phyloP scores from a whole-genome alignment of 805 yeast species.

The Candida ortonii region DNA sequence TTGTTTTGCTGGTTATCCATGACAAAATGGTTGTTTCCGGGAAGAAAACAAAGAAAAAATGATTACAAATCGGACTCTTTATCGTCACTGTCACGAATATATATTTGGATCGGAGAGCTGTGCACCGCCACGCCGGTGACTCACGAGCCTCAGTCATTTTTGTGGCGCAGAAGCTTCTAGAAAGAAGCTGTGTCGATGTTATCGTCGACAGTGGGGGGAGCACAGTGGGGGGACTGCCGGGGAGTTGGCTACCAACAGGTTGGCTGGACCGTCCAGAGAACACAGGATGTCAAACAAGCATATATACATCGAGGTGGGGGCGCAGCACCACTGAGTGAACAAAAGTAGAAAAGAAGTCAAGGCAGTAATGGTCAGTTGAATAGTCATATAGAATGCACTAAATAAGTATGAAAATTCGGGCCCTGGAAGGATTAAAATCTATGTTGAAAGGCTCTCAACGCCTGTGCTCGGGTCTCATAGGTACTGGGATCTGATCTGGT shows the following conservation, averaged over 20 bases:
- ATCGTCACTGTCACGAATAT: no score
- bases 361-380: no score
- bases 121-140: no score
- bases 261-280: neutral
- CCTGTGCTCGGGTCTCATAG: conserved; percentile 27
- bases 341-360: no score
- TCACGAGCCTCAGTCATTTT: no score
- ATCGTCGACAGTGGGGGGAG: neutral
- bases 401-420: conserved; percentile 11
- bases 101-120: no score
- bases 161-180: conserved; percentile 4
- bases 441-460: no score
- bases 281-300: conserved; percentile 1
- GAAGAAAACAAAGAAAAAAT: neutral
- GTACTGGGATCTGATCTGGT: conserved; percentile 54
- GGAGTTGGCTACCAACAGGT: neutral
- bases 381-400: no score
- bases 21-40: neutral
- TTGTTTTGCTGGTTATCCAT: neutral
- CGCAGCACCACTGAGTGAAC: no score
- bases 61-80: no score
- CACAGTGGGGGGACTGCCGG: conserved; percentile 1
- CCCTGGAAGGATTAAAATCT: no score
- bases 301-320: conserved; percentile 8
- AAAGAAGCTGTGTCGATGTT: conserved; percentile 3